phyloP scores from a whole-genome alignment of 2,329 filamentous ascomycete species.

The Monosporascus ibericus region DNA sequence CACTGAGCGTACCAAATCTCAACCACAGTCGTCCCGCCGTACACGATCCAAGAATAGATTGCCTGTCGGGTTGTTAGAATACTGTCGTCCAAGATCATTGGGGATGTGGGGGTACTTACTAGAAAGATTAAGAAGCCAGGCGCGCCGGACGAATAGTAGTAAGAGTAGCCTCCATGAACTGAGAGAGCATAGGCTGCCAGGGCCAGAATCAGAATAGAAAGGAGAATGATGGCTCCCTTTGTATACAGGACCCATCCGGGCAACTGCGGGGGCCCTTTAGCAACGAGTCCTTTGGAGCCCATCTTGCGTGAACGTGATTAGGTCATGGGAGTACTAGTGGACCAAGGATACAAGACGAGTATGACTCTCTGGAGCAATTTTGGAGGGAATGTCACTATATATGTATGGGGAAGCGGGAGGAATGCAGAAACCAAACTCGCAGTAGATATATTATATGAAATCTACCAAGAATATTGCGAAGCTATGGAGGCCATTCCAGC shows the following conservation, averaged over 20 bases:
- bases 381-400: too few species aligned
- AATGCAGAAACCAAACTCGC: too few species aligned
- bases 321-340: not conserved
- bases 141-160: conserved; percentile 26
- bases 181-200: conserved; percentile 35
- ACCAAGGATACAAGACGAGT: not conserved
- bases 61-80: conserved; percentile 21
- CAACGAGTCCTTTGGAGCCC: conserved; percentile 26
- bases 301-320: conserved; percentile 7
- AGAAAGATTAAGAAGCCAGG: conserved; percentile 41
- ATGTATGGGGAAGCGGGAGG: too few species aligned
- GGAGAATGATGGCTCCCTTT: conserved; percentile 30
- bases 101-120: conserved; percentile 28
- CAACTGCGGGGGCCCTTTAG: conserved; percentile 29
- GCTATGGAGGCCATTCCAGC: too few species aligned
- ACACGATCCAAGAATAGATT: conserved; percentile 35
- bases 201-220: conserved; percentile 34
- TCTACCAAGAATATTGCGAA: too few species aligned
- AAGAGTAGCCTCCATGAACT: conserved; percentile 19
- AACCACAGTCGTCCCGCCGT: conserved; percentile 30
- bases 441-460: too few species aligned
- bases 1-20: conserved; percentile 29
- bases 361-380: too few species aligned
- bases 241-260: conserved; percentile 32
- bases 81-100: conserved; percentile 1